phyloP scores from a whole-genome alignment of 2,329 filamentous ascomycete species.

The Trichophyton rubrum region DNA sequence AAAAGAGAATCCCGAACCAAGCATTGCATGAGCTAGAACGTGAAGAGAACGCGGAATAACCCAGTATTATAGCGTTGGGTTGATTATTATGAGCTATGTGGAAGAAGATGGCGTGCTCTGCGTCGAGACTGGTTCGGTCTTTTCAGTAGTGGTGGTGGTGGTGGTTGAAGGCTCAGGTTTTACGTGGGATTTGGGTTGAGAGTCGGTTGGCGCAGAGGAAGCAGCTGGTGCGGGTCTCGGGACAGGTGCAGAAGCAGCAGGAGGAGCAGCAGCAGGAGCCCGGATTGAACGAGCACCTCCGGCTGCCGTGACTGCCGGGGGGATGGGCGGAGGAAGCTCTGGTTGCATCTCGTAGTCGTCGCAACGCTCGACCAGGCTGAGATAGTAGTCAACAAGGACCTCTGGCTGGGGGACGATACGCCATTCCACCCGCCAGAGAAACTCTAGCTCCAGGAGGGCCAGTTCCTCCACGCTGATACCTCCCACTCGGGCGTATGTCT shows the following conservation, averaged over 20 bases:
- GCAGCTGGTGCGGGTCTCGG: not conserved
- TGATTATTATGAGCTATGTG: not conserved
- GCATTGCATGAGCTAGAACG: not conserved
- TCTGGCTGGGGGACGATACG: slow-evolving; percentile 93
- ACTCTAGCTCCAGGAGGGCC: slow-evolving; percentile 83
- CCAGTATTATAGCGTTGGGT: not conserved
- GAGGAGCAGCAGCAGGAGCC: not conserved
- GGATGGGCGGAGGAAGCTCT: slow-evolving; percentile 4
- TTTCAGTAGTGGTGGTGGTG: not conserved
- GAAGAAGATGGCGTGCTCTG: not conserved
- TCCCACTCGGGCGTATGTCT: slow-evolving; percentile 85
- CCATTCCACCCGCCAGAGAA: slow-evolving; percentile 87
- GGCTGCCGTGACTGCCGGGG: not conserved
- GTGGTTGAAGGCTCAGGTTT: not conserved
- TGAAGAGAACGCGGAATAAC: not conserved
- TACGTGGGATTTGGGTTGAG: not conserved
- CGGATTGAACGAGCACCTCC: not conserved
- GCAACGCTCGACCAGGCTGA: slow-evolving; percentile 61
- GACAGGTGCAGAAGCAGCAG: not conserved
- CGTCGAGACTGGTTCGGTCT: not conserved
- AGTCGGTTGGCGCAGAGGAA: not conserved
- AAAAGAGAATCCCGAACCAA: not conserved
- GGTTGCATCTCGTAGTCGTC: slow-evolving; percentile 45
- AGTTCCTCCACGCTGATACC: slow-evolving; percentile 83
- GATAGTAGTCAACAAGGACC: slow-evolving; percentile 85